Base-by-base conservation (phyloP, 2,329 filamentous ascomycete genomes). In the Aspergillus ruber region DNA sequence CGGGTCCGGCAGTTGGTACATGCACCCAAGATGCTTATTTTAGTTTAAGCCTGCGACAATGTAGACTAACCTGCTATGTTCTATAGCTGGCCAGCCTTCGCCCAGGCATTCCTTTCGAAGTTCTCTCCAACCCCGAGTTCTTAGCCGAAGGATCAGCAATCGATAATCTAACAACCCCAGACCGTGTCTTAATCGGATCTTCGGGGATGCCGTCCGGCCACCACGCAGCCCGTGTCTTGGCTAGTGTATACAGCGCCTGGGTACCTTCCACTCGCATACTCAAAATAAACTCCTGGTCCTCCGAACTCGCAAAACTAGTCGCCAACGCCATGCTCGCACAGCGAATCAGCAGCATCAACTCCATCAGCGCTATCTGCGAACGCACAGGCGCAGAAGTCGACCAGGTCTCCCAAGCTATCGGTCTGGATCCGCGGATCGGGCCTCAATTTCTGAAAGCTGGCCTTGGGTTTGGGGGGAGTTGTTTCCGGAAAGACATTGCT, bases 101-200 rank as follows among this genome's bases (percentile, higher is more conserved):
- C 10, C 83, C 84, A 1, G 78, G 77, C 15, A 74, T 82, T 10
- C 76, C 78, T 51, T 90, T 90, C 61, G 84, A 90, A 62, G 81
- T 90, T 47, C 77, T 90, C 21, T 89, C 85, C 41, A 90, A 90
- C 67, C 87, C 87, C 5, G 87, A 91, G 64, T 91, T 90, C 62
- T 73, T 91, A 39, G 84, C 87, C 21, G 86, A 87, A 54, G 87
- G 87, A 45, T 88, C 85, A 3, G 86, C 87, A 3, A 79, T 90
- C 52, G 73, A 78, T 41, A 83, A 90, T 61, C 74, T 91, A 7
- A 75, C 88, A 43, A 69, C 77, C 50, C 86, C 87, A 6, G 84
- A 88, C 60, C 80, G 87, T 21, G 80, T 91, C 12, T 74, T 91
- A 38, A 89, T 91, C 61, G 87, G 87, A 12, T 88, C 80, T 2